Percentiles rank a stretch among this genome's conserved stretches.
These are phyloP conservation scores for Alternaria atra DNA, from an alignment of 2,329 filamentous ascomycete genomes.

Conservation along the genomic window DNA sequence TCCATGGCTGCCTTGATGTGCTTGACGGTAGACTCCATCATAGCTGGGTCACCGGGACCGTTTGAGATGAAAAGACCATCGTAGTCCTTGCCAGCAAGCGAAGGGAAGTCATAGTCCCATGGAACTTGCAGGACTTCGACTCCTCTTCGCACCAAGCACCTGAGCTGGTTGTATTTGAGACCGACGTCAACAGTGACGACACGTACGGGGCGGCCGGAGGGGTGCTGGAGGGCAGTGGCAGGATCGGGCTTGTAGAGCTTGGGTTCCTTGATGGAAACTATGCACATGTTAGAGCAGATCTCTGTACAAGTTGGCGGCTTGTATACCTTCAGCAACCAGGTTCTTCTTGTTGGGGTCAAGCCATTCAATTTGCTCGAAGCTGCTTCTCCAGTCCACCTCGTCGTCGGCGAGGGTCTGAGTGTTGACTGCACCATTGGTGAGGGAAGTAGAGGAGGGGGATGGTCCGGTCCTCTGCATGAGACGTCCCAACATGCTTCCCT, in stretches of 20 bases:
- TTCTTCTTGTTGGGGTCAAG: slow-evolving; percentile 92
- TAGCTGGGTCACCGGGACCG: slow-evolving; percentile 92
- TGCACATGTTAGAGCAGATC: slow-evolving; percentile 29
- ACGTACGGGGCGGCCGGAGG: slow-evolving; percentile 85
- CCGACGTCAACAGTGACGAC: slow-evolving; percentile 95
- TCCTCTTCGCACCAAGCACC: slow-evolving; percentile 88
- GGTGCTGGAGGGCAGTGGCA: slow-evolving; percentile 78
- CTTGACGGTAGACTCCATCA: slow-evolving; percentile 79
- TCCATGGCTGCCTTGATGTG: slow-evolving; percentile 80
- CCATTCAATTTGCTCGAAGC: slow-evolving; percentile 87
- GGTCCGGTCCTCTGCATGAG: slow-evolving; percentile 76
- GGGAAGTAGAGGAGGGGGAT: slow-evolving; percentile 27
- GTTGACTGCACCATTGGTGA: slow-evolving; percentile 53
- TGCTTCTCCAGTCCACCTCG: slow-evolving; percentile 56
- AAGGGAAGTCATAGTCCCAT: slow-evolving; percentile 92
- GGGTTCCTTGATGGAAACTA: slow-evolving; percentile 88
- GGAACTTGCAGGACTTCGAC: slow-evolving; percentile 95
- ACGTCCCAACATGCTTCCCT: slow-evolving; percentile 95
- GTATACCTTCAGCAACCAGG: slow-evolving; percentile 86
- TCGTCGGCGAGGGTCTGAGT: slow-evolving; percentile 46
- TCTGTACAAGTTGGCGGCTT: slow-evolving; percentile 11
- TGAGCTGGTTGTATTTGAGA: slow-evolving; percentile 97
- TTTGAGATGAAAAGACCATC: slow-evolving; percentile 98
- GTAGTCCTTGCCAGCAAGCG: slow-evolving; percentile 80
- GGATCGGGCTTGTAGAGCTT: slow-evolving; percentile 83